Evolutionary conservation across 2,329 filamentous ascomycete species (phyloP).

Genomic region (Hypomyces rosellus): DNA sequence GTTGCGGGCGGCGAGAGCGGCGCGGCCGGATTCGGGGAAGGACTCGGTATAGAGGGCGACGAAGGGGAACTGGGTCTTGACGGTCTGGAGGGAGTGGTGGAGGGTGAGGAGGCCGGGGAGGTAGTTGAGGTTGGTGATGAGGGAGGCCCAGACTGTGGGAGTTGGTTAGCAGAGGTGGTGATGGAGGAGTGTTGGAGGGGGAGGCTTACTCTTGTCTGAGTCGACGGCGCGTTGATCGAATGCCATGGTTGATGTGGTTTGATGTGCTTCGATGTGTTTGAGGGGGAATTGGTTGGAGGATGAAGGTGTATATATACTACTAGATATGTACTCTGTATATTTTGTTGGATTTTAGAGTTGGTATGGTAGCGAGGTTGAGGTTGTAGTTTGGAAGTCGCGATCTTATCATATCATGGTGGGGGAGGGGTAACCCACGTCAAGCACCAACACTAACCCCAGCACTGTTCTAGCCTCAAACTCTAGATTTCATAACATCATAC

Average conservation of each 20-base stretch:
- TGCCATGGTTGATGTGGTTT: conserved; percentile 18
- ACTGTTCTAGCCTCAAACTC: too few relatives aligned
- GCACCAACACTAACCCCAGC: too few relatives aligned
- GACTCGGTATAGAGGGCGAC: conserved; percentile 76
- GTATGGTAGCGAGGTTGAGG: too few relatives aligned
- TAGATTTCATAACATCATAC: too few relatives aligned
- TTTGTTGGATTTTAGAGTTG: too few relatives aligned
- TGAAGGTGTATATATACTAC: too few relatives aligned
- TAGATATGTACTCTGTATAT: too few relatives aligned
- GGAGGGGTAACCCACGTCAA: too few relatives aligned
- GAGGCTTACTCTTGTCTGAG: conserved; percentile 32
- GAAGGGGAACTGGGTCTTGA: conserved; percentile 65
- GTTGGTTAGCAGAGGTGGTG: background rate
- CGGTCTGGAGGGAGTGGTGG: conserved; percentile 64
- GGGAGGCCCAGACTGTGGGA: conserved; percentile 69
- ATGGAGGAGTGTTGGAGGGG: background rate
- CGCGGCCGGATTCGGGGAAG: conserved; percentile 62
- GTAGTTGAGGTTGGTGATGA: conserved; percentile 81
- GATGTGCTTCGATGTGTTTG: background rate
- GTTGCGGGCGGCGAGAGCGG: conserved; percentile 60
- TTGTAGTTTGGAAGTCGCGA: too few relatives aligned
- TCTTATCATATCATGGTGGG: too few relatives aligned
- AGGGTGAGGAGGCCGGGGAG: conserved; percentile 78
- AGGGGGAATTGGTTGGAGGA: too few relatives aligned
- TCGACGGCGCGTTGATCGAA: conserved; percentile 27